Percentiles rank a stretch among this genome's conserved stretches.
Evolutionary conservation across 495 filamentous ascomycete genomes (phyloP).

Genomic region (Penicillium fimorum): DNA sequence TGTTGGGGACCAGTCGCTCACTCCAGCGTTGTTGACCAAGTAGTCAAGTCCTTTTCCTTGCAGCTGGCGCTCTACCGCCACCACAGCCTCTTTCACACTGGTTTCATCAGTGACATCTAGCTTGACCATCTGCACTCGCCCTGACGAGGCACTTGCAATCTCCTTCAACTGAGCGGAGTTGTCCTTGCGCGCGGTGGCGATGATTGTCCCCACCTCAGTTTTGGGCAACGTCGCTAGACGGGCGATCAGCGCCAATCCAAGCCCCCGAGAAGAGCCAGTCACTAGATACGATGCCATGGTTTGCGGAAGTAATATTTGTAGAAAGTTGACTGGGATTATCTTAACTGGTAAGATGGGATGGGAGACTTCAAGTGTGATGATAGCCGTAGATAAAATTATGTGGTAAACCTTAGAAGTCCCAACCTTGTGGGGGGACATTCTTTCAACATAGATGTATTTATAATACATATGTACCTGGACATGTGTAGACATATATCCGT

Average conservation of each 20-base stretch:
- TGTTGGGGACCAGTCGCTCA: slow-evolving; percentile 19
- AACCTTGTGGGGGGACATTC: no score
- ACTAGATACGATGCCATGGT: slow-evolving; percentile 31
- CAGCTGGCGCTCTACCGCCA: slow-evolving; percentile 32
- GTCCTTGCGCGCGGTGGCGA: slow-evolving; percentile 37
- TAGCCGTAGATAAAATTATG: not conserved
- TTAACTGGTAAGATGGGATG: not conserved
- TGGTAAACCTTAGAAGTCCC: no score
- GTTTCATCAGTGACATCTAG: slow-evolving; percentile 45
- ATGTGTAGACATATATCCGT: no score
- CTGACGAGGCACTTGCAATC: slow-evolving; percentile 17
- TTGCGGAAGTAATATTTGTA: not conserved
- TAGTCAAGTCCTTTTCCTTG: slow-evolving; percentile 48
- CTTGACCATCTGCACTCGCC: slow-evolving; percentile 44
- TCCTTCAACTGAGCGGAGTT: slow-evolving; percentile 29
- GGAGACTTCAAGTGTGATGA: not conserved
- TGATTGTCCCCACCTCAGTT: slow-evolving; percentile 34
- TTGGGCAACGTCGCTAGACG: slow-evolving; percentile 27
- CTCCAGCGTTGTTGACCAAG: slow-evolving; percentile 53
- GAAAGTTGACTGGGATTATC: no score
- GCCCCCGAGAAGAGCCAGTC: slow-evolving; percentile 51
- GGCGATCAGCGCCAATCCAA: slow-evolving; percentile 51
- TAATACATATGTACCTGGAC: no score
- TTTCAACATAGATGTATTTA: no score
- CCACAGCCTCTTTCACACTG: slow-evolving; percentile 42